Evolutionary conservation across 768 basidiomycete genomes (phyloP).

Genomic region (Amanita pseudoporphyria): DNA sequence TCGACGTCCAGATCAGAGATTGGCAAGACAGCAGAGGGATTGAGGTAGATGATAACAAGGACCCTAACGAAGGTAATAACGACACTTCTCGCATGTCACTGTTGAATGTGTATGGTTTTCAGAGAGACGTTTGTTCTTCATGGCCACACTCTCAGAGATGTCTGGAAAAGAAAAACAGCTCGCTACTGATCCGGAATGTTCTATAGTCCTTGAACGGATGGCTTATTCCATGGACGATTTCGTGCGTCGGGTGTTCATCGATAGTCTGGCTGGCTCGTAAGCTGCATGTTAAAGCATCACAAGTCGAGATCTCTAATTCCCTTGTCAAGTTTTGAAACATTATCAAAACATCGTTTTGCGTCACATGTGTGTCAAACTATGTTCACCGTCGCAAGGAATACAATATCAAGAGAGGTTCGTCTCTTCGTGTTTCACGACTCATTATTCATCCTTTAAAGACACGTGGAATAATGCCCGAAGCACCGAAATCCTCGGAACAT

Average conservation of each 20-base stretch:
- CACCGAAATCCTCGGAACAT: slow-evolving; percentile 35
- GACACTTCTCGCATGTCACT: neutral
- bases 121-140: slow-evolving; percentile 73
- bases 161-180: slow-evolving; percentile 81
- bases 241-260: slow-evolving; percentile 83
- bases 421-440: neutral
- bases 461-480: slow-evolving; percentile 41
- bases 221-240: slow-evolving; percentile 93
- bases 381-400: slow-evolving; percentile 54
- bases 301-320: neutral
- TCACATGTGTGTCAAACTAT: slow-evolving; percentile 95
- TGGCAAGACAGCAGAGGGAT: slow-evolving; percentile 60
- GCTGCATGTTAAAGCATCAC: slow-evolving; percentile 21
- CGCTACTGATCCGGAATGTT: slow-evolving; percentile 91
- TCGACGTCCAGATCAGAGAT: slow-evolving; percentile 78
- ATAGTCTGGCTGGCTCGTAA: slow-evolving; percentile 83
- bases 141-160: slow-evolving; percentile 81
- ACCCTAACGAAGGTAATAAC: slow-evolving; percentile 58
- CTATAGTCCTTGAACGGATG: slow-evolving; percentile 84
- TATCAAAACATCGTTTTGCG: slow-evolving; percentile 78
- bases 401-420: slow-evolving; percentile 59
- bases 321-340: slow-evolving; percentile 54
- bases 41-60: slow-evolving; percentile 25
- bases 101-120: slow-evolving; percentile 5
- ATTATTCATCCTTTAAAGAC: slow-evolving; percentile 24